phyloP scores from a whole-genome alignment of 2,329 filamentous ascomycete genomes.

The Ceratocystis colombiana region DNA sequence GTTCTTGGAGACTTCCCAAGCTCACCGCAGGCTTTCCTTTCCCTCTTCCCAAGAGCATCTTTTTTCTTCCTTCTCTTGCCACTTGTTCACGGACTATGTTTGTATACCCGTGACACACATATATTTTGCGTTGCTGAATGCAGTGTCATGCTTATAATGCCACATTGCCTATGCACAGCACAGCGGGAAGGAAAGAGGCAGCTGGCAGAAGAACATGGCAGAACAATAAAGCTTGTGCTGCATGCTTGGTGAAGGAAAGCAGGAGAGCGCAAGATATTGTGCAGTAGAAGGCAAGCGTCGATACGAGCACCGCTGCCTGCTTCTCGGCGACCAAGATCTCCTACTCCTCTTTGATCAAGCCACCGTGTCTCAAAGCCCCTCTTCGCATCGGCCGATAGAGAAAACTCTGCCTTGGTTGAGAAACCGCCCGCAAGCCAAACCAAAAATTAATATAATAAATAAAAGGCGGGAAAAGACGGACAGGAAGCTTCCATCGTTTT shows the following conservation, averaged over 20 bases:
- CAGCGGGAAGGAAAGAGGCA: slow-evolving; percentile 10
- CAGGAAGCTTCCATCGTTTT: slow-evolving; percentile 2
- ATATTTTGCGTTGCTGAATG: slow-evolving; percentile 6
- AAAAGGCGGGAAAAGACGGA: slow-evolving; percentile 9
- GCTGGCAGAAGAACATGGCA: background rate
- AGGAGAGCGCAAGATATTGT: background rate
- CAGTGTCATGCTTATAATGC: slow-evolving; percentile 7
- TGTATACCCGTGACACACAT: slow-evolving; percentile 2
- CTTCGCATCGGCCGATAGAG: slow-evolving; percentile 11
- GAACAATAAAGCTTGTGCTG: background rate
- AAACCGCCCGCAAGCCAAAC: background rate
- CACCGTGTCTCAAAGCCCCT: slow-evolving; percentile 7
- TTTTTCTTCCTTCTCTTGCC: background rate
- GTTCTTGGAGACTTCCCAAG: background rate
- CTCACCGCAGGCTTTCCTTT: background rate
- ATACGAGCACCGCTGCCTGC: background rate
- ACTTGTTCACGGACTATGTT: background rate
- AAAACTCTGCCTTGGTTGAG: background rate
- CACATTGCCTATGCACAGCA: slow-evolving; percentile 13
- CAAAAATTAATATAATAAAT: background rate
- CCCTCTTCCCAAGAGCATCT: background rate
- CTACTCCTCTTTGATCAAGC: slow-evolving; percentile 5
- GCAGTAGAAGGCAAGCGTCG: background rate
- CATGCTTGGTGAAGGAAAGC: background rate
- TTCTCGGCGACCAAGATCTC: background rate